phyloP scores from a whole-genome alignment of 768 basidiomycete genomes.

The Tulasnella sp. region DNA sequence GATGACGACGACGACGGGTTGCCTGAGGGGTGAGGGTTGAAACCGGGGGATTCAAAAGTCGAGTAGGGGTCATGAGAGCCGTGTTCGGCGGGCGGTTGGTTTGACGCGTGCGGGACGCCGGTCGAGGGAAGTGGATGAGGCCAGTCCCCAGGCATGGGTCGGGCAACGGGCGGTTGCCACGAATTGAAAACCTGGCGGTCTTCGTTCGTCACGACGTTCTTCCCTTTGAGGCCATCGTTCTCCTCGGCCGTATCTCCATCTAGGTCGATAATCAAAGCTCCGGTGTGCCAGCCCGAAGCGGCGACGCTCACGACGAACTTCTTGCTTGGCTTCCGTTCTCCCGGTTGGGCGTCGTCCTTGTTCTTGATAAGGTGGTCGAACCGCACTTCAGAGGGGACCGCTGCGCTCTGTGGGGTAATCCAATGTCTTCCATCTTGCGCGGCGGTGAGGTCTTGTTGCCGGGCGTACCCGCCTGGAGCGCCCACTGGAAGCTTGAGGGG shows the following conservation, averaged over 20 bases:
- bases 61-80: neutral
- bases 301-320: constrained; percentile 76
- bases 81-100: neutral
- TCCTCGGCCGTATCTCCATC: constrained; percentile 37
- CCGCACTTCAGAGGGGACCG: constrained; percentile 41
- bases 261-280: constrained; percentile 80
- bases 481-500: constrained; percentile 52
- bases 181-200: neutral
- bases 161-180: neutral
- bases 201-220: neutral
- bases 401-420: constrained; percentile 41
- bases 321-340: constrained; percentile 46
- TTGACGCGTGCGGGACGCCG: neutral
- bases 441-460: constrained; percentile 35
- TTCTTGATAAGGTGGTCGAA: constrained; percentile 36
- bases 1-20: neutral
- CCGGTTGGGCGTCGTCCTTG: constrained; percentile 37
- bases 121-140: too few species aligned
- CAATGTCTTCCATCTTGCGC: neutral
- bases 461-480: constrained; percentile 55
- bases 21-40: constrained; percentile 1
- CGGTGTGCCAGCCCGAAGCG: constrained; percentile 89
- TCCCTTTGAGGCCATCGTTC: neutral
- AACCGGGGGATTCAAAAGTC: constrained; percentile 1
- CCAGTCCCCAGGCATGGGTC: neutral